Conservation (phyloP, 73 alveolate genomes). For the Paraurostyla sp. region DNA sequence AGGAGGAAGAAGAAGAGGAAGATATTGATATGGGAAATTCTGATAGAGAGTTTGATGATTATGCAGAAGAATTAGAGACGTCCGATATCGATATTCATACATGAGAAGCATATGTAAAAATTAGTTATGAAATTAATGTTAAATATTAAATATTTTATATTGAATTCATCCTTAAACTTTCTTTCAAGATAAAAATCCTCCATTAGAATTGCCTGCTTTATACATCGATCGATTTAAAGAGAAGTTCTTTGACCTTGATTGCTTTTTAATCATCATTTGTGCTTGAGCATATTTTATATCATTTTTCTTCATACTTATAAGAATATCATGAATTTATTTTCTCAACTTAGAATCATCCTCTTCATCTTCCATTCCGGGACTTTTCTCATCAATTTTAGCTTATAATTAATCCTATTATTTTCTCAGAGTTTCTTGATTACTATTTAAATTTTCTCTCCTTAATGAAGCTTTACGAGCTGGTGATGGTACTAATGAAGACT, state of each 20-base stretch:
- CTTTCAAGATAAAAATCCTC: too few relatives aligned
- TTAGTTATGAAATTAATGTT: not conserved
- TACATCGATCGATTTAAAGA: slow-evolving; percentile 1
- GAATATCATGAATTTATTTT: not conserved
- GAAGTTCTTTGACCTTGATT: slow-evolving; percentile 9
- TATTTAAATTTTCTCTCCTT: too few relatives aligned
- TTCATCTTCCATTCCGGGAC: too few relatives aligned
- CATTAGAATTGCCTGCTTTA: too few relatives aligned
- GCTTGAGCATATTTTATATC: not conserved
- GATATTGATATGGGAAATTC: slow-evolving; percentile 60
- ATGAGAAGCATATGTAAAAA: not conserved
- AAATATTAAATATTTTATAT: not conserved
- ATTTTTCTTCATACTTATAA: slow-evolving; percentile 14
- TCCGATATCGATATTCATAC: slow-evolving; percentile 4
- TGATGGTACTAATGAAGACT: too few relatives aligned
- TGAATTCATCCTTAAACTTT: too few relatives aligned
- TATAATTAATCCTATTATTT: too few relatives aligned
- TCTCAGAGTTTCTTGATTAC: too few relatives aligned
- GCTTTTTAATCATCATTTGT: not conserved
- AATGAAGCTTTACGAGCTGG: too few relatives aligned
- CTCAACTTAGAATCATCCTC: not conserved
- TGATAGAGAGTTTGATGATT: slow-evolving; percentile 54
- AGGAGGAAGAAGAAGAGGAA: slow-evolving; percentile 59
- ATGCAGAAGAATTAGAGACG: slow-evolving; percentile 56
- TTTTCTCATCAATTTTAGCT: not conserved